phyloP scores from a whole-genome alignment of 176 grass and related monocot genomes.

The Aegilops speltoides region DNA sequence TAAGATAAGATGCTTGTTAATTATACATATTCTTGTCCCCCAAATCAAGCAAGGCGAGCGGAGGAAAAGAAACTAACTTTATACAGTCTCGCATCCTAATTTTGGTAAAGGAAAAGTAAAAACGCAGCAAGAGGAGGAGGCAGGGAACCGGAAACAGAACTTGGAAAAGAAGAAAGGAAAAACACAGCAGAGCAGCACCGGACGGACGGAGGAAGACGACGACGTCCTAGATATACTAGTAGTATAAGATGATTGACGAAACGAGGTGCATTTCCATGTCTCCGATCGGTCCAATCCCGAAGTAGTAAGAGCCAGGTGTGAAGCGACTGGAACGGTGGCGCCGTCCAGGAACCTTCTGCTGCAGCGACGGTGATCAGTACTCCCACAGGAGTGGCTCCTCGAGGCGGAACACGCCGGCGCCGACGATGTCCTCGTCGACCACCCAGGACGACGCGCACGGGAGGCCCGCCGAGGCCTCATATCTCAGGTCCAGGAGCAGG shows the following conservation, averaged over 20 bases:
- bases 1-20: slow-evolving; percentile 46
- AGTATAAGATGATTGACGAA: background rate
- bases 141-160: background rate
- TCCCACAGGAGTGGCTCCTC: slow-evolving; percentile 85
- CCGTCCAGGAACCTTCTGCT: background rate
- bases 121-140: background rate
- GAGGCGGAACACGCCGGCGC: slow-evolving; percentile 50
- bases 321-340: background rate
- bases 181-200: background rate
- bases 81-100: slow-evolving; percentile 23
- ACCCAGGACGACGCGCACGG: slow-evolving; percentile 40
- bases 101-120: background rate
- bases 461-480: slow-evolving; percentile 39
- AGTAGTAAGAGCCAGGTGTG: background rate
- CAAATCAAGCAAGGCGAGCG: slow-evolving; percentile 37
- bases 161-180: background rate
- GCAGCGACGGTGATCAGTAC: slow-evolving; percentile 41
- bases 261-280: slow-evolving; percentile 29
- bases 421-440: slow-evolving; percentile 40
- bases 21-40: slow-evolving; percentile 67
- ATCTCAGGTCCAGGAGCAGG: slow-evolving; percentile 83
- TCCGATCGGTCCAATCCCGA: slow-evolving; percentile 4
- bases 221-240: background rate
- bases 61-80: slow-evolving; percentile 22
- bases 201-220: background rate